Base-by-base conservation (phyloP, 257 asterid species). In the Phtheirospermum japonicum region DNA sequence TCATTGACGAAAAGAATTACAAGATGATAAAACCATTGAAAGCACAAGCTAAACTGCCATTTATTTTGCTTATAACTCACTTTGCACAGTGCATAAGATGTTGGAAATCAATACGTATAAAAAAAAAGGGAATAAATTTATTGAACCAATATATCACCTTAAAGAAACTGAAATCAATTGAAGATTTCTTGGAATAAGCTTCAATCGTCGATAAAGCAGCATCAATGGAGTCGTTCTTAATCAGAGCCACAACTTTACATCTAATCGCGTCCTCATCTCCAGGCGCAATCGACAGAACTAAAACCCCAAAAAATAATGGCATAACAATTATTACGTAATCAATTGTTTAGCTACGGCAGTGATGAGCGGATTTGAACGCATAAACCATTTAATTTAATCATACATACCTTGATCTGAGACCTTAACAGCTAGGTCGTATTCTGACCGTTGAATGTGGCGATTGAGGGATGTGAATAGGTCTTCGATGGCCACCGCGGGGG, bases 231-330 rank as follows among this genome's bases (percentile, higher is more conserved):
- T 85, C 88, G 34, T 71, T 77, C 71, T 77, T 85, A 59, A 92
- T 70, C 77, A 92, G 73, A 9, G 96, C 95, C 77, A 89, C 93
- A 9, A 92, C 69, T 75, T 92, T 92, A 63, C 96, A 89, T 55
- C 76, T 74, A 31, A 85, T 66, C 46, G 97, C 98, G 42, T 89
- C 98, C 77, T 86, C 98, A 66, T 92, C 97, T 45, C 83, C 83
- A 65, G 95, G 95, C 14, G 82, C 78, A 64, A 79, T 72, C 52
- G 86, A 70, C 20, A 86, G 84, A 75, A 92, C 98, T 92, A 36
- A 66, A 66, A 57, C 40, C 67, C 63, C 66, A 76, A 85, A 87
- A 82, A 83, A 48, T 18, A 31, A 30, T 57, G 49, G 57, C 4
- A 56, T 4, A 19, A 37, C 30, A 20, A 6, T 37, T 37, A 40